These are phyloP conservation scores for Fusarium heterosporum DNA, from an alignment of 2,329 filamentous ascomycete genomes.

Conservation along the genomic window DNA sequence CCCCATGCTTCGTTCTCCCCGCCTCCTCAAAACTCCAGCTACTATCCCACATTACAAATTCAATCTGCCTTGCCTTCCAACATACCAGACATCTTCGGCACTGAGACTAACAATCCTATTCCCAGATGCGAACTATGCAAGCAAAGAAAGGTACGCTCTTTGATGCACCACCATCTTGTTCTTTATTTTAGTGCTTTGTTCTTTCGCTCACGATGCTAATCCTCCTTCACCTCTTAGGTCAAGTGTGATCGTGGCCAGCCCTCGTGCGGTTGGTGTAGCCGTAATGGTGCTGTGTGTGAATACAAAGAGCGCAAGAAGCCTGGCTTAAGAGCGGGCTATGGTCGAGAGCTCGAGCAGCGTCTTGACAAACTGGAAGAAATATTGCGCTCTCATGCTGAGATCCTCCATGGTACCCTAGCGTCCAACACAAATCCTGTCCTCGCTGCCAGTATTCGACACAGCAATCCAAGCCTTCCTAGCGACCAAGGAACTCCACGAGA, in stretches of 20 bases:
- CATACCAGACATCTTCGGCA: slow-evolving; percentile 27
- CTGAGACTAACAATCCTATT: slow-evolving; percentile 53
- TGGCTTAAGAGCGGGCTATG: slow-evolving; percentile 74
- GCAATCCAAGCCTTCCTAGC: slow-evolving; percentile 63
- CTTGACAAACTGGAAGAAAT: slow-evolving; percentile 77
- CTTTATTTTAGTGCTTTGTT: background rate
- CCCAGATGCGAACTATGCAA: slow-evolving; percentile 81
- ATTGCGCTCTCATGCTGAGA: slow-evolving; percentile 72
- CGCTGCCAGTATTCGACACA: slow-evolving; percentile 60
- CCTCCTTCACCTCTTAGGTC: slow-evolving; percentile 59
- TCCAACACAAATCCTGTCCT: slow-evolving; percentile 50
- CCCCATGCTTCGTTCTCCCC: slow-evolving; percentile 35
- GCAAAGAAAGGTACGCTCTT: slow-evolving; percentile 74
- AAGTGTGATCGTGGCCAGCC: slow-evolving; percentile 83
- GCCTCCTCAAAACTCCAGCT: slow-evolving; percentile 25
- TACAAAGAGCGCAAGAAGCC: slow-evolving; percentile 78
- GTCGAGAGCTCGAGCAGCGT: slow-evolving; percentile 77
- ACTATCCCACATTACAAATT: slow-evolving; percentile 18
- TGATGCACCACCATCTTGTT: background rate
- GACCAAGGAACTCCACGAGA: slow-evolving; percentile 69
- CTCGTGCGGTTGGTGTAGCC: slow-evolving; percentile 75
- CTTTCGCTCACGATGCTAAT: slow-evolving; percentile 20
- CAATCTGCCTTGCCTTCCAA: slow-evolving; percentile 33
- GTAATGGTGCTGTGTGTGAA: slow-evolving; percentile 72
- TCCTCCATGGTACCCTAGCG: slow-evolving; percentile 69